Conservation (phyloP, 257 asterid genomes). For the Penstemon davidsonii region DNA sequence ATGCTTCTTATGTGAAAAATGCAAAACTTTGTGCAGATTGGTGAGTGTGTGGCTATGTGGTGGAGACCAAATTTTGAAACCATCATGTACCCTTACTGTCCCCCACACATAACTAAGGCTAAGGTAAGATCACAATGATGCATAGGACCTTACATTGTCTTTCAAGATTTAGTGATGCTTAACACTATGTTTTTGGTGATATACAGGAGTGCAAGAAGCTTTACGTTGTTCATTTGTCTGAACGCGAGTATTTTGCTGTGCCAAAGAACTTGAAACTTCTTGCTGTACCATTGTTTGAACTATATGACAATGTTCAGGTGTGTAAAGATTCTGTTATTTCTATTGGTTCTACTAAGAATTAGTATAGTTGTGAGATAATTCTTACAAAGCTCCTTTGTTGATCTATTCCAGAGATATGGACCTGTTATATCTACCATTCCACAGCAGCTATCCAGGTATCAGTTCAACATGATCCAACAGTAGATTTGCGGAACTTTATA, state of each 20-base stretch:
- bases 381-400: constrained; percentile 26
- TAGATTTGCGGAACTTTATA: background rate
- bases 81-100: constrained; percentile 83
- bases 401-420: constrained; percentile 72
- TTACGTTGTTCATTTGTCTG: constrained; percentile 81
- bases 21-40: constrained; percentile 55
- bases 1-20: constrained; percentile 5
- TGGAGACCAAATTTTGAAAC: constrained; percentile 96
- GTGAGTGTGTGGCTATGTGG: constrained; percentile 93
- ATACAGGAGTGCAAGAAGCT: constrained; percentile 92
- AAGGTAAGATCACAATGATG: constrained; percentile 42
- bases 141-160: background rate
- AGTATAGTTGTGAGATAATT: background rate
- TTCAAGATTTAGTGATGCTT: background rate
- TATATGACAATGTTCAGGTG: constrained; percentile 95
- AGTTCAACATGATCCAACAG: constrained; percentile 65
- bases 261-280: constrained; percentile 92
- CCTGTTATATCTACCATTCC: constrained; percentile 93
- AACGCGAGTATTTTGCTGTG: constrained; percentile 87
- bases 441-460: constrained; percentile 92
- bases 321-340: background rate
- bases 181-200: constrained; percentile 9
- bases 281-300: constrained; percentile 95
- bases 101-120: constrained; percentile 85
- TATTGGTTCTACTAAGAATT: background rate